These are phyloP conservation scores for Tolypocladium paradoxum DNA, from an alignment of 2,329 filamentous ascomycete species.

Conservation along the genomic window DNA sequence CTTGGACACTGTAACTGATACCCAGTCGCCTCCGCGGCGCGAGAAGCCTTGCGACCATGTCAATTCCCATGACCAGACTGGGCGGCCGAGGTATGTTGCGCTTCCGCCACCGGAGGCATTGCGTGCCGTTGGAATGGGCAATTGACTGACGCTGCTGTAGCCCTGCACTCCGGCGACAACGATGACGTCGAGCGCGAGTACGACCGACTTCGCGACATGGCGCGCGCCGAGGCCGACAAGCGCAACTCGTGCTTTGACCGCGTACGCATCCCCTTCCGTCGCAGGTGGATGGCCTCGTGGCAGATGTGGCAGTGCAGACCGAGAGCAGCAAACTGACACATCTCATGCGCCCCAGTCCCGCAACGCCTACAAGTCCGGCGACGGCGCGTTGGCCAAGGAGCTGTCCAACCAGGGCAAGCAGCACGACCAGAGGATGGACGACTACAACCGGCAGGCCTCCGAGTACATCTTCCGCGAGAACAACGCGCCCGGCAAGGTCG, in stretches of 20 bases:
- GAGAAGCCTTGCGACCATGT: constrained; percentile 10
- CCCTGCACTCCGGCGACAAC: constrained; percentile 63
- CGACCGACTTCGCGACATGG: constrained; percentile 76
- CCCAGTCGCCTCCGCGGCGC: background rate
- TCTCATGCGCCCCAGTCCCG: constrained; percentile 42
- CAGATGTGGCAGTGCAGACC: background rate
- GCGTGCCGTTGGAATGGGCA: background rate
- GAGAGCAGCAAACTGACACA: background rate
- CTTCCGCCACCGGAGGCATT: background rate
- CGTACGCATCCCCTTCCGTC: constrained; percentile 30
- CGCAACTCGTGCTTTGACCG: constrained; percentile 66
- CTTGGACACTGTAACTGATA: background rate
- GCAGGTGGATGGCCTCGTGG: background rate
- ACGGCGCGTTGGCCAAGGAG: constrained; percentile 73
- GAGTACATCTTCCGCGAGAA: constrained; percentile 95
- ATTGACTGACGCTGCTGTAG: constrained; percentile 28
- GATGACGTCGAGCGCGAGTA: constrained; percentile 73
- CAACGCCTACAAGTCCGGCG: constrained; percentile 72
- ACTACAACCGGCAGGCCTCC: constrained; percentile 82
- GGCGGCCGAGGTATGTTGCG: constrained; percentile 28
- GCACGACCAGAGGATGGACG: constrained; percentile 74
- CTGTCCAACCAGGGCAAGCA: constrained; percentile 76
- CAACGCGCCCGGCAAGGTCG: constrained; percentile 66
- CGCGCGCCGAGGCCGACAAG: constrained; percentile 69
- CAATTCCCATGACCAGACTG: constrained; percentile 27